phyloP scores from a whole-genome alignment of 2,329 filamentous ascomycete genomes.

The Penicillium sp. region DNA sequence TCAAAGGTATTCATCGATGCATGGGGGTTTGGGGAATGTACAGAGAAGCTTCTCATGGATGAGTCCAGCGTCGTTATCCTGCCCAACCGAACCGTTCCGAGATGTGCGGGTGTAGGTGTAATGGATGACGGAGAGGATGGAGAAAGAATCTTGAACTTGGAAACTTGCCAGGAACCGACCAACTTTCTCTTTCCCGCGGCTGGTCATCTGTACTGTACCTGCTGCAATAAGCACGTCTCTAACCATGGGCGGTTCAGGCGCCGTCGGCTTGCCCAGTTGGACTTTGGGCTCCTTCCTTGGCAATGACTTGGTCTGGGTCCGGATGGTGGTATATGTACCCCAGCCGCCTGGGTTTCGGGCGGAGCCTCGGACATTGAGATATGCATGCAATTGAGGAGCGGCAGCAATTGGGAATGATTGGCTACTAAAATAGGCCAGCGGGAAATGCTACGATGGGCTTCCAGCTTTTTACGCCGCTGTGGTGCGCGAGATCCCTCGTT shows the following conservation, averaged over 20 bases:
- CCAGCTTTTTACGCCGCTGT: background rate
- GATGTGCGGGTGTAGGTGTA: constrained; percentile 17
- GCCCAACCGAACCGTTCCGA: constrained; percentile 5
- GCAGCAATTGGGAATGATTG: background rate
- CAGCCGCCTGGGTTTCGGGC: background rate
- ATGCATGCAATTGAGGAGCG: background rate
- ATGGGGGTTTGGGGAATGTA: background rate
- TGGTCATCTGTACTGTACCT: constrained; percentile 8
- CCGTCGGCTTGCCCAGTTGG: background rate
- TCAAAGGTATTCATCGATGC: constrained; percentile 20
- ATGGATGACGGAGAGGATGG: constrained; percentile 20
- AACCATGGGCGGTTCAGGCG: background rate
- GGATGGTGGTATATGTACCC: background rate
- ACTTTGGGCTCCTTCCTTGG: background rate
- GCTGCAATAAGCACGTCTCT: constrained; percentile 4
- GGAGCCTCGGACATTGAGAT: background rate
- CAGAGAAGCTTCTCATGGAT: background rate
- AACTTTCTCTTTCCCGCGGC: constrained; percentile 6
- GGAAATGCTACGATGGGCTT: background rate
- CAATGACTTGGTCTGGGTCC: background rate
- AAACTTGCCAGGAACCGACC: constrained; percentile 5
- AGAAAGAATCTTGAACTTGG: background rate
- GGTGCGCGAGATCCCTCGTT: constrained; percentile 5
- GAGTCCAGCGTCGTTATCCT: background rate
- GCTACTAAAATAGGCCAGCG: background rate